These are phyloP conservation scores for Xylaria arbuscula DNA, from an alignment of 2,329 filamentous ascomycete genomes.

Conservation along the genomic window DNA sequence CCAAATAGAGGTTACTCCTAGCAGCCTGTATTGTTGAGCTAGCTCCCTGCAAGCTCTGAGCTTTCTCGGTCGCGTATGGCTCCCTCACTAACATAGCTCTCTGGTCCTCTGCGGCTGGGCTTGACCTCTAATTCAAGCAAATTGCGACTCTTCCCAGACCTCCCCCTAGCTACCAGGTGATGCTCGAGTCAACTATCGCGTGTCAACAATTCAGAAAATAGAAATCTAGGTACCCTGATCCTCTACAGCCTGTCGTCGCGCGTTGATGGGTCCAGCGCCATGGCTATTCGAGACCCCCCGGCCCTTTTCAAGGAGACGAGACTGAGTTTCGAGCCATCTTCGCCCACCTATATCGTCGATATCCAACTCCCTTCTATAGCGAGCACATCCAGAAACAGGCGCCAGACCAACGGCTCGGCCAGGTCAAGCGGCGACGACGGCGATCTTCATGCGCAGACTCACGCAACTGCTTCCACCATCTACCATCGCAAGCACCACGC, in stretches of 20 bases:
- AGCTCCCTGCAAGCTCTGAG: slow-evolving; percentile 15
- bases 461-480: slow-evolving; percentile 83
- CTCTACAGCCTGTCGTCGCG: slow-evolving; percentile 36
- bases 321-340: slow-evolving; percentile 81
- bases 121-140: slow-evolving; percentile 8
- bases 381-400: slow-evolving; percentile 58
- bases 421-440: slow-evolving; percentile 71
- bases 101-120: slow-evolving; percentile 3
- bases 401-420: slow-evolving; percentile 54
- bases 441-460: slow-evolving; percentile 75
- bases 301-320: slow-evolving; percentile 88
- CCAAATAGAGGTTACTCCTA: background rate
- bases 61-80: slow-evolving; percentile 1
- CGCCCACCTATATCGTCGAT: slow-evolving; percentile 74
- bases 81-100: background rate
- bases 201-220: slow-evolving; percentile 31
- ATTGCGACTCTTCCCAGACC: too few species aligned
- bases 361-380: slow-evolving; percentile 72
- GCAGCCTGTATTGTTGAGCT: background rate
- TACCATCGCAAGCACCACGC: slow-evolving; percentile 83
- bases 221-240: slow-evolving; percentile 32
- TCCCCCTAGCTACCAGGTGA: background rate
- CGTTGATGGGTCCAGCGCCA: slow-evolving; percentile 70
- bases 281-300: slow-evolving; percentile 71
- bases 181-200: slow-evolving; percentile 32